phyloP scores from a whole-genome alignment of 768 basidiomycete genomes.

The Leccinum obscurum region DNA sequence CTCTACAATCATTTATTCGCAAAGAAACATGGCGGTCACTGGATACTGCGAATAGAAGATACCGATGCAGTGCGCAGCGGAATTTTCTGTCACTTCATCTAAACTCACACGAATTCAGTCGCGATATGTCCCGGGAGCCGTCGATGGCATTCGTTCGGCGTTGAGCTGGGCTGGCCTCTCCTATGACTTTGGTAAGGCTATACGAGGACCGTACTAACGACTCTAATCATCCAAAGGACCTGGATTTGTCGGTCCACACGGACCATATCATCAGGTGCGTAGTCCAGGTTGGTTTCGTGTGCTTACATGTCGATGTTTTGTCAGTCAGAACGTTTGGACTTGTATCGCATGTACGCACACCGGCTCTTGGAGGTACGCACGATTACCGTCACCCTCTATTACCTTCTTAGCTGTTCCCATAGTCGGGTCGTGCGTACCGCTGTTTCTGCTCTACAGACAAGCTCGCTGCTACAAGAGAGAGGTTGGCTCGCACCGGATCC shows the following conservation, averaged over 20 bases:
- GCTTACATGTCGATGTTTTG: slow-evolving; percentile 6
- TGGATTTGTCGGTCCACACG: slow-evolving; percentile 68
- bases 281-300: not conserved
- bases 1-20: slow-evolving; percentile 91
- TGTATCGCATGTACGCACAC: slow-evolving; percentile 74
- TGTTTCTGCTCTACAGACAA: slow-evolving; percentile 88
- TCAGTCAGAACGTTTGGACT: slow-evolving; percentile 85
- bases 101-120: slow-evolving; percentile 46
- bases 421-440: slow-evolving; percentile 90
- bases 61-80: slow-evolving; percentile 79
- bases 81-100: not conserved
- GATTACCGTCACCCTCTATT: not conserved
- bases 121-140: slow-evolving; percentile 78
- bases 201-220: slow-evolving; percentile 14
- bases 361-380: slow-evolving; percentile 71
- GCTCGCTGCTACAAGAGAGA: slow-evolving; percentile 65
- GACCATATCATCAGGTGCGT: slow-evolving; percentile 83
- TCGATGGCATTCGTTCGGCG: slow-evolving; percentile 74
- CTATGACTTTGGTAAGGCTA: slow-evolving; percentile 77
- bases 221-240: slow-evolving; percentile 56
- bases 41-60: slow-evolving; percentile 93
- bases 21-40: slow-evolving; percentile 77
- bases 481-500: slow-evolving; percentile 70
- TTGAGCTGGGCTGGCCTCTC: slow-evolving; percentile 90
- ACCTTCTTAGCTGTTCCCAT: not conserved